Percentiles rank a stretch among this genome's conserved stretches.
Evolutionary conservation across 768 basidiomycete species (phyloP).

Genomic region (Agaricus subrufescens): DNA sequence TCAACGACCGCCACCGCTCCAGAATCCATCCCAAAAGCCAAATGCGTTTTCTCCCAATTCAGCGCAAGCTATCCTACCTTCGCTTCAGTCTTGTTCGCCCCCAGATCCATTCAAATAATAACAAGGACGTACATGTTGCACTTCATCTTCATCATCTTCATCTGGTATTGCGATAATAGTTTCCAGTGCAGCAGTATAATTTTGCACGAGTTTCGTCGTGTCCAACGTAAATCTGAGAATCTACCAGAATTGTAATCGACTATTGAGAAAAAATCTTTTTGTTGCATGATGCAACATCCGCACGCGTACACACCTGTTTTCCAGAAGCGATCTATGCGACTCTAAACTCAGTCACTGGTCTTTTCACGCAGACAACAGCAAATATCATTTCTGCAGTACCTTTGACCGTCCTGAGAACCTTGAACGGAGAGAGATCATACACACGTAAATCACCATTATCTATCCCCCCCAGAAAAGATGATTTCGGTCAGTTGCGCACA

Average conservation of each 20-base stretch:
- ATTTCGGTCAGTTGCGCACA: neutral
- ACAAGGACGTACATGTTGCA: constrained; percentile 24
- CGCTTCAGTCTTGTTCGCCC: constrained; percentile 20
- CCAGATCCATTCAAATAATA: neutral
- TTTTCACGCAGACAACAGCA: constrained; percentile 47
- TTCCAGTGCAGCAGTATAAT: constrained; percentile 42
- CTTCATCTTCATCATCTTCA: constrained; percentile 59
- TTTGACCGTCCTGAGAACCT: constrained; percentile 59
- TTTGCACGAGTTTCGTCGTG: constrained; percentile 48
- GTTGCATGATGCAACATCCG: no score
- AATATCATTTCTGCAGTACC: constrained; percentile 57
- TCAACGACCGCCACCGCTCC: constrained; percentile 67
- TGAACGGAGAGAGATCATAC: constrained; percentile 55
- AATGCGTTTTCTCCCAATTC: constrained; percentile 45
- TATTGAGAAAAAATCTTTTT: neutral
- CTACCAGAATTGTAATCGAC: no score
- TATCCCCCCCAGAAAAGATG: constrained; percentile 21
- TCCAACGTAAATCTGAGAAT: constrained; percentile 44
- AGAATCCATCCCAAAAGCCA: constrained; percentile 70
- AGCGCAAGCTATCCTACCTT: constrained; percentile 56
- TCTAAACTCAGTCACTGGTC: constrained; percentile 33
- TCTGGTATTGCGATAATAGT: constrained; percentile 39
- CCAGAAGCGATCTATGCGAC: constrained; percentile 69
- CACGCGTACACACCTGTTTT: constrained; percentile 38
- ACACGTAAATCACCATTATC: constrained; percentile 70